Evolutionary conservation across 2,329 filamentous ascomycete genomes (phyloP), one percentile per base, ranked within the genome.

Genomic region (Alternaria gaisen): DNA sequence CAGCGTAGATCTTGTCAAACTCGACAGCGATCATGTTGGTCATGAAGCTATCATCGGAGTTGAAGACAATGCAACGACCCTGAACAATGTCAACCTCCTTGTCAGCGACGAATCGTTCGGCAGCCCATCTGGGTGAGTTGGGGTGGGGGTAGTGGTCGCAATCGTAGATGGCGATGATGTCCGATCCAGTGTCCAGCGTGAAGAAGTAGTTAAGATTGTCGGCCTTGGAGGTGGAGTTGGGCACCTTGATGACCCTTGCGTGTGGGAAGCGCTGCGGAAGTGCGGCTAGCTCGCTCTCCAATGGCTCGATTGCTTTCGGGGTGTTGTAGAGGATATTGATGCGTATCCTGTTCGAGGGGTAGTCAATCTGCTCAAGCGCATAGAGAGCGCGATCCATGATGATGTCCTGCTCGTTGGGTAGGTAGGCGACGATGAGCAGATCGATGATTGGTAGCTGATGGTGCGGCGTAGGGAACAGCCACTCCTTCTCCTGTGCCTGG

Each of bases 1-100:
- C 82, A 3, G 82, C 82, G 64, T 84, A 84, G 60, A 84, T 84
- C 69, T 84, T 84, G 70, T 84, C 82, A 57, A 84, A 84, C 62
- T 84, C 82, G 34, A 84, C 79, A 2, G 80, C 77, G 16, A 84
- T 83, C 80, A 84, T 81, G 47, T 75, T 79, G 1, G 82, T 79
- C 43, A 82, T 73, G 64, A 83, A 77, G 5, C 74, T 79, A 5
- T 81, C 80, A 12, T 75, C 73, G 5, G 82, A 76, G 67, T 84
- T 84, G 73, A 83, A 83, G 32, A 84, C 75, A 5, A 84, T 77
- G 66, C 82, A 84, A 22, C 82, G 80, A 8, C 82, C 82, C 71
- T 84, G 82, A 6, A 84, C 82, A 56, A 83, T 82, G 54, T 83
- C 82, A 22, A 81, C 69, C n/a, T 78, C 75, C 8, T 74, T 61